Base-by-base conservation (phyloP, 495 filamentous ascomycete genomes). In the Penicillium paxilli region DNA sequence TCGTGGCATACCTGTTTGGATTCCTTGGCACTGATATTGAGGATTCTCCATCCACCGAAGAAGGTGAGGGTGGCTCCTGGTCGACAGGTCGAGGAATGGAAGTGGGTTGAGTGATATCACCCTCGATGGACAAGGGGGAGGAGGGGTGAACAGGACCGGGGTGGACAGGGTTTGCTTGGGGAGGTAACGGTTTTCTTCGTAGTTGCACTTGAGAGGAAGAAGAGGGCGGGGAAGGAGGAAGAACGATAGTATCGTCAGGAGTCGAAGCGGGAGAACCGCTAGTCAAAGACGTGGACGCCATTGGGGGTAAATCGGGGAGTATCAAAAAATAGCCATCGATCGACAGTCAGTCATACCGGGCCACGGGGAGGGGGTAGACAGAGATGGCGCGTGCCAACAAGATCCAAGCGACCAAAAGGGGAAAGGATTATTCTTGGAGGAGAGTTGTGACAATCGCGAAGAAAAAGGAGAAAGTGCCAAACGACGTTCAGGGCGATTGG, bases 1-100 rank as follows among this genome's bases (percentile, higher is more conserved):
- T 42, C 42, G 53, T 52, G n/a, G 58, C 75, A 71, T 76, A 78
- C 75, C 71, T 74, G 57, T 76, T 71, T 17, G 68, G 54, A 58
- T 74, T 65, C 59, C 66, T 70, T 62, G 67, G 67, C 42, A 65
- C 55, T 51, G 65, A 69, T 67, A 63, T 62, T 23, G 62, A 63
- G 44, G 61, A 57, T 44, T 68, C 68, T 54, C 64, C 73, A 57
- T 64, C 57, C 57, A 69, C 64, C 45, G 58, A 63, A 16, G 63
- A 60, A 42, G 64, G 62, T 24, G 59, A 62, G 45, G 50, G n/a
- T 38, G n/a, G 35, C 49, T 51, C 53, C 42, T 54, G 49, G 30
- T 57, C 32, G 50, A 26, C 25, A n/a, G n/a, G 56, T 55, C 64
- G 57, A 42, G 62, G 59, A 60, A 65, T 60, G 38, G 60, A 50